These are phyloP conservation scores for Populus hybrid DNA, from an alignment of 441 rosid genomes.

Conservation along the genomic window DNA sequence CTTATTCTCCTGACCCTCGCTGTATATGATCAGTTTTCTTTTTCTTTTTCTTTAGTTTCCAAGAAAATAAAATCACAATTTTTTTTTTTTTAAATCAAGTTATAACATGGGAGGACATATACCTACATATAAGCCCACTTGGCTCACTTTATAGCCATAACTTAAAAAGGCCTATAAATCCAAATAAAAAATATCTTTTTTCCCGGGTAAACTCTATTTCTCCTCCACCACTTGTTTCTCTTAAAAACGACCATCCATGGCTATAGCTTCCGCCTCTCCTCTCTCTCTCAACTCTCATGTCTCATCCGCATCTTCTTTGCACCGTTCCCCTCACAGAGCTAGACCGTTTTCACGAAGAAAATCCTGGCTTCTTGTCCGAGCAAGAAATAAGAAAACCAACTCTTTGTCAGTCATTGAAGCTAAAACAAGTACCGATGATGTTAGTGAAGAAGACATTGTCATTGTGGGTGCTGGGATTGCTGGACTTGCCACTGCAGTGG, in stretches of 20 bases:
- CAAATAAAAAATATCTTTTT: not conserved
- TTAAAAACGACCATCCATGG: slow-evolving; percentile 24
- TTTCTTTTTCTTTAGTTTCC: too few species aligned
- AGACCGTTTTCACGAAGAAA: slow-evolving; percentile 12
- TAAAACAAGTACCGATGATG: slow-evolving; percentile 22
- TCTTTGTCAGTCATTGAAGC: slow-evolving; percentile 27
- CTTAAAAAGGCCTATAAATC: not conserved
- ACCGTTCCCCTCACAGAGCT: slow-evolving; percentile 8
- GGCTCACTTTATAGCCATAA: not conserved
- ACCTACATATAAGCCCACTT: not conserved
- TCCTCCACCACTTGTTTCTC: not conserved
- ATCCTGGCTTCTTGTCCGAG: slow-evolving; percentile 27
- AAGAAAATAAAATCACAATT: too few species aligned
- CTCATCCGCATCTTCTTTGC: slow-evolving; percentile 10
- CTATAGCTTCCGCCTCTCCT: slow-evolving; percentile 30
- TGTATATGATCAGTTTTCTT: too few species aligned
- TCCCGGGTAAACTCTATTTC: not conserved
- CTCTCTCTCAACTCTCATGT: slow-evolving; percentile 31
- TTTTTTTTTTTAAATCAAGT: too few species aligned
- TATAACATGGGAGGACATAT: too few species aligned
- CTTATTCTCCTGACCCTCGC: too few species aligned
- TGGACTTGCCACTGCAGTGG: slow-evolving; percentile 84
- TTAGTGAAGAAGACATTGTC: slow-evolving; percentile 52
- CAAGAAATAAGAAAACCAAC: slow-evolving; percentile 20
- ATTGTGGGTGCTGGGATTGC: slow-evolving; percentile 88